Evolutionary conservation across 2,329 filamentous ascomycete genomes (phyloP), one percentile per base, ranked within the genome.

Genomic region (Aspergillus pseudoviridinutans): DNA sequence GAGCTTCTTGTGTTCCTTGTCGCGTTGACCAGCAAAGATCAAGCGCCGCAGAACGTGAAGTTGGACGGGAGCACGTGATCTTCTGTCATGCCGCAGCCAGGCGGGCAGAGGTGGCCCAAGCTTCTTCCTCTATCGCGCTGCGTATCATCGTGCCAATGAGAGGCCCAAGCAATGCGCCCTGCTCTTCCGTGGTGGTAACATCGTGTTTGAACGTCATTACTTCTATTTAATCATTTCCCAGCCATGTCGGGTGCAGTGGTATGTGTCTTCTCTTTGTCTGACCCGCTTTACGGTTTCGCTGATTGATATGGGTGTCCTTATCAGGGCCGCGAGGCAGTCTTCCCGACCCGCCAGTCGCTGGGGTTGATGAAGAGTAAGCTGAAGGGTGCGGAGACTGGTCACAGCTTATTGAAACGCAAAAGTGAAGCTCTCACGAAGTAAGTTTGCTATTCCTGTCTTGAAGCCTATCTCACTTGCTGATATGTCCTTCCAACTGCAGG

Each of bases 361-460:
- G 92, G 92, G 64, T 78, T 95, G 73, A 99, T 99, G 93, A 97
- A 97, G 80, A 87, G 88, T 65, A 99, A 99, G 83, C 87, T 99
- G 72, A 97, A 97, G 82, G 93, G 90, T 61, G 90, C 90, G 56
- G 89, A 93, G 76, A 91, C 86, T 49, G 94, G 94, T 51, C 93
- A 99, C 80, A 96, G 90, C 76, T 81, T 99, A 73, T 81, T 99
- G 62, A 99, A 99, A 82, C 84, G 94, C 71, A 99, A 99, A 83
- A 97, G 92, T 76, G 94, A 99, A 78, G 94, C 94, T 67, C 81
- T 99, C 62, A 99, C 94, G 64, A 99, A 99, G 91, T 95, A 83
- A 55, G 84, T 75, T 24, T 55, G 1, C 28, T 17, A 2, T 38
- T 1, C 12, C 20, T 25, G 12, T 27, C 25, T 38, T n/a, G 22